phyloP scores from a whole-genome alignment of 306 rosid genomes.

The Glycine latifolia region DNA sequence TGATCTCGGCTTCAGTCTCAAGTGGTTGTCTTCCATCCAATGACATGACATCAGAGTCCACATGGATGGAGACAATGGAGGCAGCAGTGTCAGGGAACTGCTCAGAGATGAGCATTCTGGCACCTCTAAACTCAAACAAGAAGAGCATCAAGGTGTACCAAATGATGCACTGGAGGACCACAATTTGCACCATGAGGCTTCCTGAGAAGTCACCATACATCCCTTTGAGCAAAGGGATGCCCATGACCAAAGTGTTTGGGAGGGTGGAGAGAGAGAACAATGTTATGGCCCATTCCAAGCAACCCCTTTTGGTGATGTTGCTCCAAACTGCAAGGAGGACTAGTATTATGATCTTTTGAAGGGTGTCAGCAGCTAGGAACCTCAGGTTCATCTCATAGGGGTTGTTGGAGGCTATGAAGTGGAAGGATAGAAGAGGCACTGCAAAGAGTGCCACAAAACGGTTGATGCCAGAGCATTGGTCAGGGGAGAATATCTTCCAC shows the following conservation, averaged over 20 bases:
- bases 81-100: constrained; percentile 95
- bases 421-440: constrained; percentile 91
- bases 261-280: constrained; percentile 84
- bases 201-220: constrained; percentile 91
- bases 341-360: constrained; percentile 75
- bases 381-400: constrained; percentile 83
- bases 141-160: constrained; percentile 94
- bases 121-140: constrained; percentile 85
- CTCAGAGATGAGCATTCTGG: constrained; percentile 77
- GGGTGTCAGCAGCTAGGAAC: constrained; percentile 87
- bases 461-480: constrained; percentile 95
- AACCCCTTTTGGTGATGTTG: constrained; percentile 69
- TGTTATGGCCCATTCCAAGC: constrained; percentile 86
- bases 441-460: constrained; percentile 95
- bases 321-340: constrained; percentile 63
- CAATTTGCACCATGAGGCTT: constrained; percentile 91
- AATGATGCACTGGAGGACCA: constrained; percentile 88
- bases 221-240: constrained; percentile 84
- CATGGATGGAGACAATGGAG: constrained; percentile 91
- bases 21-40: constrained; percentile 78
- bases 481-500: constrained; percentile 97
- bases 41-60: constrained; percentile 90
- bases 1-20: constrained; percentile 87
- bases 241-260: constrained; percentile 94
- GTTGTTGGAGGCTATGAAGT: constrained; percentile 84